phyloP scores from a whole-genome alignment of 192 early-diverging fungal genomes.

The Podila verticillata region DNA sequence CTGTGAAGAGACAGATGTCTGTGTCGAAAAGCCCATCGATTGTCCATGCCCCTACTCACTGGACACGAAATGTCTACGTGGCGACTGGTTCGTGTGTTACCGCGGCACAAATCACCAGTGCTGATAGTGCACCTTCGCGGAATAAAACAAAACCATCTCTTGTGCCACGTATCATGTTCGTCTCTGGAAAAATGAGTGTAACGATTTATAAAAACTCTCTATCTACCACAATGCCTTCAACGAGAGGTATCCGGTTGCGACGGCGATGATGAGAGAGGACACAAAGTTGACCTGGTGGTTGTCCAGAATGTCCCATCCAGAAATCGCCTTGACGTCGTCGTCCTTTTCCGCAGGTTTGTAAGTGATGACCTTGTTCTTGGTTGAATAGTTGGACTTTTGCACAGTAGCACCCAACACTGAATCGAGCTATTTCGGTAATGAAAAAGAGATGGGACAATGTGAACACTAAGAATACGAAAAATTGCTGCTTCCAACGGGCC shows the following conservation, averaged over 20 bases:
- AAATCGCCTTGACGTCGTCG: slow-evolving; percentile 63
- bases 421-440: slow-evolving; percentile 64
- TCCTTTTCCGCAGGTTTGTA: slow-evolving; percentile 52
- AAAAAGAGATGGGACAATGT: not conserved
- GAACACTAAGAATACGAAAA: not conserved
- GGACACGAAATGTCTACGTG: slow-evolving; percentile 2
- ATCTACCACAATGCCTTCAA: slow-evolving; percentile 21
- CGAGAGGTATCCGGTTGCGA: slow-evolving; percentile 54
- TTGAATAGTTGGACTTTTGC: slow-evolving; percentile 77
- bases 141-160: not conserved
- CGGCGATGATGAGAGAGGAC: slow-evolving; percentile 66
- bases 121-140: not conserved
- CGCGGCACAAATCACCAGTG: not conserved
- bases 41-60: not conserved
- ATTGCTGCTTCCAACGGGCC: not conserved
- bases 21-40: not conserved
- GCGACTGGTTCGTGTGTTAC: slow-evolving; percentile 3
- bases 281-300: slow-evolving; percentile 87
- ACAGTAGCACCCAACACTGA: slow-evolving; percentile 89
- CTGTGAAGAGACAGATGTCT: not conserved
- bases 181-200: too few relatives aligned
- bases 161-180: too few relatives aligned
- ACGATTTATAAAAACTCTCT: too few relatives aligned
- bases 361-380: slow-evolving; percentile 65
- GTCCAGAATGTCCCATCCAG: slow-evolving; percentile 76